Evolutionary conservation across 225 moss, liverwort and hornwort genomes (phyloP).

Genomic region (Straminergon stramineum): DNA sequence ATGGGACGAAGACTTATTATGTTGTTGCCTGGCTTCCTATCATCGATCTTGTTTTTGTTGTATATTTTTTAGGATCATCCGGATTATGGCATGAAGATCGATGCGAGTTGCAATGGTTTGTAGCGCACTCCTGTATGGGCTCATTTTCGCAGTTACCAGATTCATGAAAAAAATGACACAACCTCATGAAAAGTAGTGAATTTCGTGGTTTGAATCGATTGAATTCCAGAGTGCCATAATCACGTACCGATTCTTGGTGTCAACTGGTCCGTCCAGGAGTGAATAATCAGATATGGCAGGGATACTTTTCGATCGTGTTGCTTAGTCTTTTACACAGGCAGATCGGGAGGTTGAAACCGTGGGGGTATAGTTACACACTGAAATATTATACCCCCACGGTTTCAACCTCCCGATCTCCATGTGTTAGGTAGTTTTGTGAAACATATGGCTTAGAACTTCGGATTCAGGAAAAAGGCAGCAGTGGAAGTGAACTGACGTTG

Average conservation of each 20-base stretch:
- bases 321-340: too few species aligned
- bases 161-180: not conserved
- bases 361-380: too few species aligned
- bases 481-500: not conserved
- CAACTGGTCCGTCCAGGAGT: not conserved
- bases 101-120: accelerated
- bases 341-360: too few species aligned
- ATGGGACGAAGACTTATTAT: too few species aligned
- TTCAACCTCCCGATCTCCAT: too few species aligned
- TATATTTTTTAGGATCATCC: not conserved
- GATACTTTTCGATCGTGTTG: not conserved
- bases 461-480: not conserved
- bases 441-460: not conserved
- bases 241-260: not conserved
- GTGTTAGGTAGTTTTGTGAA: not conserved
- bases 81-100: not conserved
- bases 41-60: not conserved
- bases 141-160: accelerated
- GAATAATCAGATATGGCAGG: too few species aligned
- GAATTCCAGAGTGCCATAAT: not conserved
- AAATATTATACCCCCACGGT: too few species aligned
- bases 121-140: not conserved
- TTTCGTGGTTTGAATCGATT: not conserved
- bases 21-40: not conserved
- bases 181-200: not conserved